Percentiles rank a stretch among this genome's conserved stretches.
These are phyloP conservation scores for Prunus yedoensis DNA, from an alignment of 331 rosid species.

Conservation along the genomic window DNA sequence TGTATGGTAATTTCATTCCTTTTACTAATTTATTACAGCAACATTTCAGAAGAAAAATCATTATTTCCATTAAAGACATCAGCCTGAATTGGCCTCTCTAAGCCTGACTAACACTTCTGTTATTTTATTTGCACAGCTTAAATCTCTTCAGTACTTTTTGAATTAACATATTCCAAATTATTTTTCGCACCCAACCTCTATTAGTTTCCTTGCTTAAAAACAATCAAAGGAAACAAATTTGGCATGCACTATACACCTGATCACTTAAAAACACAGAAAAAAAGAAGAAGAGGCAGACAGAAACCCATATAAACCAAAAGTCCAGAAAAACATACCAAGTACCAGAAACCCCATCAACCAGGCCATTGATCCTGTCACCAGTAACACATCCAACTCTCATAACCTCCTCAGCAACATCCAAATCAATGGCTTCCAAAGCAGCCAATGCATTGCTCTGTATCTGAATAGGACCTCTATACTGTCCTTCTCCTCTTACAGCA, in stretches of 20 bases:
- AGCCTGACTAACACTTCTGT: background rate
- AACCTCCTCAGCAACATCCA: slow-evolving; percentile 89
- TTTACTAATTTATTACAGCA: no score
- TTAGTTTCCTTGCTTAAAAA: background rate
- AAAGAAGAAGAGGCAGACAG: background rate
- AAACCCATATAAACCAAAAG: background rate
- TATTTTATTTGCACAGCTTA: background rate
- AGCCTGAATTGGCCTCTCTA: no score
- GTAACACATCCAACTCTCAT: slow-evolving; percentile 86
- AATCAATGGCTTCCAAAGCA: slow-evolving; percentile 92
- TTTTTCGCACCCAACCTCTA: background rate
- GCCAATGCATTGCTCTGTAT: slow-evolving; percentile 98
- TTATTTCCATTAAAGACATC: no score
- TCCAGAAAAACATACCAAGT: slow-evolving; percentile 54
- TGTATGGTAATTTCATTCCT: no score
- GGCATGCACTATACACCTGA: background rate
- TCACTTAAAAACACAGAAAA: background rate
- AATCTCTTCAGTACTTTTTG: background rate
- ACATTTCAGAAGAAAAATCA: no score
- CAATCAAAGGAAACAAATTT: background rate
- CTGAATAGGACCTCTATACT: slow-evolving; percentile 97
- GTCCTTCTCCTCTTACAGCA: slow-evolving; percentile 97
- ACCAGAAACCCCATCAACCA: slow-evolving; percentile 97
- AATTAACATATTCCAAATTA: background rate
- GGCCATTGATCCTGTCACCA: slow-evolving; percentile 92